These are phyloP conservation scores for Hirschioporus abietinus DNA, from an alignment of 768 basidiomycete species.

Conservation along the genomic window DNA sequence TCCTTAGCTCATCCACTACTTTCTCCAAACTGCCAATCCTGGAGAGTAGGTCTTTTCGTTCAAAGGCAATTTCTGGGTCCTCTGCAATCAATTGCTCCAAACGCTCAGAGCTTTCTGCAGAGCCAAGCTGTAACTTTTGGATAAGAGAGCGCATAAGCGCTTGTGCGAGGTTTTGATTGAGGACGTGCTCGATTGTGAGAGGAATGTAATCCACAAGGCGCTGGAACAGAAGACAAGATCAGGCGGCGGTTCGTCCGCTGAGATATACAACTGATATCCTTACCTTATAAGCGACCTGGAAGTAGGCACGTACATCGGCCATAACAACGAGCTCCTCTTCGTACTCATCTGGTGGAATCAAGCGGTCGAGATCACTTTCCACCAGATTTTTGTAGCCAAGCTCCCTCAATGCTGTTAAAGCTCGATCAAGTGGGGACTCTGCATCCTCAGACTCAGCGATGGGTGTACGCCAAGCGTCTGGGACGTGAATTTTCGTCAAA, in stretches of 20 bases:
- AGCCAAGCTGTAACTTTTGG: constrained; percentile 26
- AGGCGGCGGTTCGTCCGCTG: background rate
- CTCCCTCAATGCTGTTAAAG: constrained; percentile 20
- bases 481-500: background rate
- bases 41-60: constrained; percentile 26
- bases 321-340: constrained; percentile 45
- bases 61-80: constrained; percentile 30
- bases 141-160: constrained; percentile 32
- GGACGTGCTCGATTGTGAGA: constrained; percentile 38
- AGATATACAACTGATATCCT: background rate
- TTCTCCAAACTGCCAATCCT: constrained; percentile 10
- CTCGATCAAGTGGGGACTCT: background rate
- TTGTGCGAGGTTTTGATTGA: constrained; percentile 35
- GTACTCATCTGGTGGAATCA: constrained; percentile 30
- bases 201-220: constrained; percentile 53
- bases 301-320: constrained; percentile 53
- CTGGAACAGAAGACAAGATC: constrained; percentile 24
- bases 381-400: constrained; percentile 23
- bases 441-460: background rate
- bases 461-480: background rate
- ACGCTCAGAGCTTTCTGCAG: constrained; percentile 13
- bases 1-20: constrained; percentile 10
- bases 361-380: constrained; percentile 27
- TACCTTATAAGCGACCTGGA: constrained; percentile 50
- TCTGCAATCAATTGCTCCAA: constrained; percentile 32